Percentiles rank a stretch among this genome's conserved stretches.
Evolutionary conservation across 2,329 filamentous ascomycete genomes (phyloP).

Genomic region (Paecilomyces sp.): DNA sequence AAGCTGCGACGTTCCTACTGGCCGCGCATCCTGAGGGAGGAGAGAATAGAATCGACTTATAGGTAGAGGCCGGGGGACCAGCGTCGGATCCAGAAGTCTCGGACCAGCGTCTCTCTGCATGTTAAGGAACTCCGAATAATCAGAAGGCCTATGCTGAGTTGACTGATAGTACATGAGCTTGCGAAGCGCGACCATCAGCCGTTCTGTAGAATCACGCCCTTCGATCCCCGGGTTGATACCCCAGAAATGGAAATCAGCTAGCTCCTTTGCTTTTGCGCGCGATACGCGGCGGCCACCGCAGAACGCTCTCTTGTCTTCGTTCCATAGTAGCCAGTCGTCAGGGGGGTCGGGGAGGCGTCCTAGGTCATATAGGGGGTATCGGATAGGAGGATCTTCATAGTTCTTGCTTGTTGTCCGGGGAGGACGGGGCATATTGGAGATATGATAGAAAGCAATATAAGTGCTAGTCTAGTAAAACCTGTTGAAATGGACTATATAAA

Average conservation of each 20-base stretch:
- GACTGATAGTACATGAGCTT: neutral
- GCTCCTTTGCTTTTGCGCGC: neutral
- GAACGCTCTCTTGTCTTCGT: neutral
- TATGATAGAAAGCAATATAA: neutral
- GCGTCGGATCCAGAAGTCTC: neutral
- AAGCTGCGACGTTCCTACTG: neutral
- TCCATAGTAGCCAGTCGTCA: neutral
- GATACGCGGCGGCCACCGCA: neutral
- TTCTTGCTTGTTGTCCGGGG: neutral
- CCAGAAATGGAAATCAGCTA: neutral
- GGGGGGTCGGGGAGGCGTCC: neutral
- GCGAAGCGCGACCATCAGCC: neutral
- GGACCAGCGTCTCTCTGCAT: constrained; percentile 3
- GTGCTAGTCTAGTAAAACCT: too few species aligned
- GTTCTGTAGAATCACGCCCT: neutral
- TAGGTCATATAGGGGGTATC: neutral
- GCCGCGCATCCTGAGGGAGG: neutral
- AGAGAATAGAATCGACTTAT: neutral
- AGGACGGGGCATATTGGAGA: neutral
- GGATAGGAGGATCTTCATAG: neutral
- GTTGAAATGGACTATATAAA: too few species aligned
- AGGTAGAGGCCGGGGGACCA: neutral
- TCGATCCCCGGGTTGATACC: neutral
- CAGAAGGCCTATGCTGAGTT: constrained; percentile 7
- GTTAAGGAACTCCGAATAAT: constrained; percentile 4